Conservation (phyloP, 2,329 filamentous ascomycete genomes). For the Drechslera avenae region DNA sequence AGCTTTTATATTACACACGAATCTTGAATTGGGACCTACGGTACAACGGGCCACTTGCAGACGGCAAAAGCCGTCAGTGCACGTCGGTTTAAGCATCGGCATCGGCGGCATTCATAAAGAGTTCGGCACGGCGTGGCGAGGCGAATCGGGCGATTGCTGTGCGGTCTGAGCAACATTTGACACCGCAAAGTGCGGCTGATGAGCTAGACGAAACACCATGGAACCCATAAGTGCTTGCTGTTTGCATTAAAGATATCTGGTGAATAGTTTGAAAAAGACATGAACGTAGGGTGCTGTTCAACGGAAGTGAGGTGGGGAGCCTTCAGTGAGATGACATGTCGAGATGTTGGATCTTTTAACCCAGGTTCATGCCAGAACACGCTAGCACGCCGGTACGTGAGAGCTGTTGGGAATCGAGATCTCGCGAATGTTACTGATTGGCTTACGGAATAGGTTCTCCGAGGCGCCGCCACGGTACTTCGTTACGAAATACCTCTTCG, state of each 20-base stretch:
- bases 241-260: not conserved
- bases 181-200: no score
- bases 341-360: not conserved
- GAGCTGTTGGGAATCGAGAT: not conserved
- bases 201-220: no score
- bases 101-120: no score
- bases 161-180: no score
- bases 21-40: no score
- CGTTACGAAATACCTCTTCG: constrained; percentile 6
- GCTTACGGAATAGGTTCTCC: not conserved
- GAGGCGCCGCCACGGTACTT: constrained; percentile 2
- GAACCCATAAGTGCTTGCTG: not conserved
- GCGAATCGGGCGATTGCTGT: no score
- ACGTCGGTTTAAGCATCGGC: no score
- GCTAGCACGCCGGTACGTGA: constrained; percentile 4
- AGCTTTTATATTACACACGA: no score
- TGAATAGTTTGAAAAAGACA: no score
- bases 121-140: no score
- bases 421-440: not conserved
- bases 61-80: no score
- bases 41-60: no score
- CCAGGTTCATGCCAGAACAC: not conserved
- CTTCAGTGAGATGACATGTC: not conserved
- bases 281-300: not conserved
- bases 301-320: not conserved